Base-by-base conservation (phyloP, 2,329 filamentous ascomycete species). In the Sporothrix pallida region DNA sequence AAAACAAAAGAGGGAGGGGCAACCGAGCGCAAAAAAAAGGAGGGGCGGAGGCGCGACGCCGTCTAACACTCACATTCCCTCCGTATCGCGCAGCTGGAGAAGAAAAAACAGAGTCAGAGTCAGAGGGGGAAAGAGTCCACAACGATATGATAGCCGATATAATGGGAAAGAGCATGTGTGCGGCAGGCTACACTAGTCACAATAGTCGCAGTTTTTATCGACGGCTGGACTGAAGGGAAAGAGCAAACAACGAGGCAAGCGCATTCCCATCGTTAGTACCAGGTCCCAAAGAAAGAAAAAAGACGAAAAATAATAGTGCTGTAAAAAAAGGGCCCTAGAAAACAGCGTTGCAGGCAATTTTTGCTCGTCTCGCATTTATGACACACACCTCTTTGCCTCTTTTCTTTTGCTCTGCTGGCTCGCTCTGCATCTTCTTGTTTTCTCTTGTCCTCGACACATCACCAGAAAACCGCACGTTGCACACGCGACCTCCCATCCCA, bases 311-410 rank as follows among this genome's bases (percentile, higher is more conserved):
- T 48, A 60, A 54, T 56, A 67, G 69, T 65, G 50, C 42, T 71
- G 46, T 52, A 54, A 71, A 71, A 71, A 71, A 74, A 44, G 44
- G 44, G 72, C 56, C 72, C 72, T 73, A 71, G 67, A 71, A 70
- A 73, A 73, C 56, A 71, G 69, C 58, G 67, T 65, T 20, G 72
- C 72, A 70, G 68, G 48, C 63, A 23, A 71, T 73, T 72, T 72
- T 67, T 31, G 23, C 50, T 52, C 54, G 54, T 50, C 20, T 58
- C n/a, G 23, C 46, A 20, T 46, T 20, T 63, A 67, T 71, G 70
- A 74, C 50, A 72, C 52, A 70, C 31, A 73, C 70, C 52, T 26
- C 42, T 60, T 73, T 62, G 52, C 65, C 31, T 60, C 31, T 60
- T 23, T 54, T 52, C 56, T 15, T 17, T 26, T 54, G 44, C 42